Conservation (phyloP, 208 protist species). For the Leishmania guyanensis region DNA sequence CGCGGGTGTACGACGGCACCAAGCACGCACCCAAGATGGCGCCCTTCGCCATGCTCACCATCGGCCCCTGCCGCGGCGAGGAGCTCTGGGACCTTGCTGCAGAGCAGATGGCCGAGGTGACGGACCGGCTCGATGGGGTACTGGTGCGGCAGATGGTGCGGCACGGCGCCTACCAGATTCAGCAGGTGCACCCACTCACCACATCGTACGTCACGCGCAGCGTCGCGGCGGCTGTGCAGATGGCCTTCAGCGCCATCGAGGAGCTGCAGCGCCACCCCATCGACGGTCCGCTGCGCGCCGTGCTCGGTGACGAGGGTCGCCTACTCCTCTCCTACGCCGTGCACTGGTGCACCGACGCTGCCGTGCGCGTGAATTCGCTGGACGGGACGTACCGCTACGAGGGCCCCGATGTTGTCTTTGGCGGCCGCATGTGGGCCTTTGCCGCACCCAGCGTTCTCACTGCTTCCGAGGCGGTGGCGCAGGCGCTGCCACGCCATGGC, state of each 20-base stretch:
- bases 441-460: constrained; percentile 70
- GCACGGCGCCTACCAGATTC: constrained; percentile 58
- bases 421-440: constrained; percentile 74
- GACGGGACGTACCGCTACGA: constrained; percentile 55
- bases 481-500: constrained; percentile 6
- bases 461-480: constrained; percentile 27
- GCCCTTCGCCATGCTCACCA: constrained; percentile 76
- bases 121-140: constrained; percentile 43
- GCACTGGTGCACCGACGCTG: constrained; percentile 81
- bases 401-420: constrained; percentile 66
- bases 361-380: constrained; percentile 45
- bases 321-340: constrained; percentile 63
- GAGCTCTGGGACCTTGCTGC: constrained; percentile 70
- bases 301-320: constrained; percentile 63
- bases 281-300: constrained; percentile 49
- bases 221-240: constrained; percentile 53
- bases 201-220: constrained; percentile 48
- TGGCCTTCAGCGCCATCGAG: constrained; percentile 64
- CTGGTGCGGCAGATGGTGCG: constrained; percentile 42
- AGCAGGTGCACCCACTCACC: constrained; percentile 79
- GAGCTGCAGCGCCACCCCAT: constrained; percentile 53
- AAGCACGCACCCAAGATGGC: constrained; percentile 58
- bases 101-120: constrained; percentile 61
- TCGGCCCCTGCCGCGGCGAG: constrained; percentile 66
- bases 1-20: constrained; percentile 56